Evolutionary conservation across 495 filamentous ascomycete genomes (phyloP), one percentile per base, ranked within the genome.

Genomic region (Neurospora sp.): DNA sequence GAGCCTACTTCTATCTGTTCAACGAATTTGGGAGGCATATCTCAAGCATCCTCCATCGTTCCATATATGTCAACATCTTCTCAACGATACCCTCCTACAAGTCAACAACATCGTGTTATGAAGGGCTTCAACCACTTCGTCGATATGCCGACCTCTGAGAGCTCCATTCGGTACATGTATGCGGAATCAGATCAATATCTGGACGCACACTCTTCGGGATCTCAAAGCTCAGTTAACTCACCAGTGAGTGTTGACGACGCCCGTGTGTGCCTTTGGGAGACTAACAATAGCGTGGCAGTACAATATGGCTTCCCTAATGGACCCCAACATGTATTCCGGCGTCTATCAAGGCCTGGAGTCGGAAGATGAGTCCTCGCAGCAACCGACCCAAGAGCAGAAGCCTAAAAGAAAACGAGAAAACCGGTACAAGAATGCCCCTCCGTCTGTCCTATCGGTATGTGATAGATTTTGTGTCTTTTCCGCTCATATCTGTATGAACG

Each of bases 371-470:
- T 85, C 86, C 9, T 80, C 83, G 40, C 79, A 84, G 44, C 75
- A 82, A 27, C 65, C 72, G 38, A 69, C 75, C 9, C 44, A 72
- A 16, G 71, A 77, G 31, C 72, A 80, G 20, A 85, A 85, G 71
- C 80, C 83, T 3, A 85, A 85, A 73, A 80, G 83, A 48, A 85
- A 85, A 69, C 77, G 84, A 69, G 83, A 84, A 75, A 85, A 85
- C 74, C 81, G 84, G 48, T 85, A 85, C 72, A 85, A 85, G 75
- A 85, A 85, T 65, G 84, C 84, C 14, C 83, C 84, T 69, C 83
- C 83, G 6, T 82, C 83, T 9, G 84, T 85, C 68, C 74, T 85
- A 69, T 83, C 81, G 73, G 84, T 85, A 82, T 73, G 84, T 76
- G 20, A 37, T 70, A 18, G 65, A 70, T 71, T 42, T 48, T 69